Conservation (phyloP, 495 filamentous ascomycete species). For the Extremus antarcticus region DNA sequence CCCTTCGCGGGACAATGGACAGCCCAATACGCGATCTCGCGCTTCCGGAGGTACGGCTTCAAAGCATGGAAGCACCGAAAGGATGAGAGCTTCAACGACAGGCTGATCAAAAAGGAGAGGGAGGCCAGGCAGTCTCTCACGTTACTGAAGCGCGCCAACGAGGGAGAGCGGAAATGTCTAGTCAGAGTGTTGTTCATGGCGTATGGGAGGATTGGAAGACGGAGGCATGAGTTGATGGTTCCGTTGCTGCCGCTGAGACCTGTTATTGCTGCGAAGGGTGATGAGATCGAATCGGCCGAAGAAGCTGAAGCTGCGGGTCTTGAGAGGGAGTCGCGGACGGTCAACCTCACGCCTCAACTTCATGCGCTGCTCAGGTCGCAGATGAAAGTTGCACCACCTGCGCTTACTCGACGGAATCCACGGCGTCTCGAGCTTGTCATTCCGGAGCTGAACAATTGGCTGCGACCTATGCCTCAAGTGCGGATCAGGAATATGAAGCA, state of each 20-base stretch:
- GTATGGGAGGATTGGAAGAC: slow-evolving; percentile 65
- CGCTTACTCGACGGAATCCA: slow-evolving; percentile 1
- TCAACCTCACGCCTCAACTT: slow-evolving; percentile 13
- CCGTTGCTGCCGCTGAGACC: slow-evolving; percentile 29
- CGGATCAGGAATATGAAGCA: slow-evolving; percentile 47
- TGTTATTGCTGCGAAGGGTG: too few species aligned
- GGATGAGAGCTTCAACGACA: slow-evolving; percentile 3
- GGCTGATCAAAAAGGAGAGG: slow-evolving; percentile 5
- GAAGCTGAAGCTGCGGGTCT: not conserved
- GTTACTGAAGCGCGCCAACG: slow-evolving; percentile 47
- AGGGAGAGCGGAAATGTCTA: slow-evolving; percentile 52
- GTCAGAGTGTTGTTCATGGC: slow-evolving; percentile 51
- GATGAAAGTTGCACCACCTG: slow-evolving; percentile 5
- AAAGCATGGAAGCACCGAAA: slow-evolving; percentile 8
- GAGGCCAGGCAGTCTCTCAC: slow-evolving; percentile 30
- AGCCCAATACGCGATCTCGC: slow-evolving; percentile 42
- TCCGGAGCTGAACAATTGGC: slow-evolving; percentile 55
- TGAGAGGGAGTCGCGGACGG: not conserved
- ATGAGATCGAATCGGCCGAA: too few species aligned
- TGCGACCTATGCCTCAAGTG: slow-evolving; percentile 40
- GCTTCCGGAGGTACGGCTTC: slow-evolving; percentile 43
- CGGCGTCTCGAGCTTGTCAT: slow-evolving; percentile 39
- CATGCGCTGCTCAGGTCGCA: slow-evolving; percentile 12
- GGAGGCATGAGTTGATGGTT: slow-evolving; percentile 50
- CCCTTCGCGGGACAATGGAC: slow-evolving; percentile 51